Base-by-base conservation (phyloP, 225 moss, liverwort and hornwort species). In the Sphagnum contortum region DNA sequence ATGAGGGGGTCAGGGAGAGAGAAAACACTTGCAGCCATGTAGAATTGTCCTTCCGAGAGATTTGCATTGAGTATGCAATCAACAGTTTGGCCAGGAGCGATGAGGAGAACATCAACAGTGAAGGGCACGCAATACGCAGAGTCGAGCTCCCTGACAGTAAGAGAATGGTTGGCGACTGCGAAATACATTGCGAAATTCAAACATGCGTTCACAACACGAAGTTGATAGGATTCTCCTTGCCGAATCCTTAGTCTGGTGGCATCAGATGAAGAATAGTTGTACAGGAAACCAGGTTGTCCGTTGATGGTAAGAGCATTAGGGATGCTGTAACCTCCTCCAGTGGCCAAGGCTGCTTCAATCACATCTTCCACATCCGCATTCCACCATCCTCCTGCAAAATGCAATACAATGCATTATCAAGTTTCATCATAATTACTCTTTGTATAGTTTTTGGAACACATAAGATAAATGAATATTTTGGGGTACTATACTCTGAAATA, bases 341-440 rank as follows among this genome's bases (percentile, higher is more conserved):
- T 68, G 48, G 69, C 1, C 0, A 91, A 50, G 46, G 83, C 89
- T 0, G 49, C 71, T 1, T 2, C 0, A 68, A 86, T 85, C 3
- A 80, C 77, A 4, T 9, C 63, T 44, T 86, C 76, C 14, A 83
- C 74, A 5, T 69, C 13, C 0, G 57, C n/a, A 65, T 82, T 83
- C 80, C 81, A 86, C 87, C 89, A 95, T 63, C 91, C 94, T 11
- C 77, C 91, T 89, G 75, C 70, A 52, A 9, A 52, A 52, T 52
- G 6, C 7, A 6, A 5, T 52, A 52, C 6, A 9, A 5, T 9
- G 0, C 6, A 52, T 0, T 5, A 52, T 6, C 52, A 52, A 5
- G 52, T 5, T 52, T 52, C 7, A 52, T 52, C 52, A 52, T 0
- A 6, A 5, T 5, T 9, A 9, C 52, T 5, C 9, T 6, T 52